A percentile compares a stretch with the other conserved stretches of the same genome.
phyloP scores from a whole-genome alignment of 129 eudicot species.

The Escallonia herrerae region DNA sequence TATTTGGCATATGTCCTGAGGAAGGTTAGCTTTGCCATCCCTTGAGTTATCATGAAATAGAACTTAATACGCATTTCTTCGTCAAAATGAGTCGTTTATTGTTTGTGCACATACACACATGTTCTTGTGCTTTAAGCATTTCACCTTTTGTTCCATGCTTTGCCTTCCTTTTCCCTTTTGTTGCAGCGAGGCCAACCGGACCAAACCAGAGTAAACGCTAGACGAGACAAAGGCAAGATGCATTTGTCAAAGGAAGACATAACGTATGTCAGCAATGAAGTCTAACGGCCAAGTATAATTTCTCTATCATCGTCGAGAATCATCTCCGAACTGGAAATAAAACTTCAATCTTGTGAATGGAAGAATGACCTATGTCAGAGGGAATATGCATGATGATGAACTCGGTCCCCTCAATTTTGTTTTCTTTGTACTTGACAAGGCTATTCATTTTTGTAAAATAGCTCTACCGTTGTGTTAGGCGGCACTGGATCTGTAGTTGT shows the following conservation, averaged over 20 bases:
- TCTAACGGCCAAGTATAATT: neutral
- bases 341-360: neutral
- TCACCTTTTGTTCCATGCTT: too few relatives aligned
- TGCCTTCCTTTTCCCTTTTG: neutral
- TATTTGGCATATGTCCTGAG: conserved; percentile 87
- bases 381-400: too few relatives aligned
- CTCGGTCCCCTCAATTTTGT: too few relatives aligned
- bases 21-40: conserved; percentile 45
- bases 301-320: neutral
- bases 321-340: neutral
- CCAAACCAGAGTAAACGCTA: conserved; percentile 23
- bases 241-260: conserved; percentile 66
- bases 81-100: neutral
- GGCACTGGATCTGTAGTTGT: too few relatives aligned
- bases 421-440: too few relatives aligned
- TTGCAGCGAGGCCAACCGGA: conserved; percentile 83
- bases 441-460: too few relatives aligned
- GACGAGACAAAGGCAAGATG: conserved; percentile 77
- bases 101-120: neutral
- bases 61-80: neutral
- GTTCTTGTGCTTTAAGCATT: too few relatives aligned
- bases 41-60: neutral
- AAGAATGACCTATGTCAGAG: neutral
- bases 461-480: too few relatives aligned
- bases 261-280: conserved; percentile 26